Evolutionary conservation across 768 basidiomycete species (phyloP), one percentile per base, ranked within the genome.

Genomic region (Dendrothele bispora): DNA sequence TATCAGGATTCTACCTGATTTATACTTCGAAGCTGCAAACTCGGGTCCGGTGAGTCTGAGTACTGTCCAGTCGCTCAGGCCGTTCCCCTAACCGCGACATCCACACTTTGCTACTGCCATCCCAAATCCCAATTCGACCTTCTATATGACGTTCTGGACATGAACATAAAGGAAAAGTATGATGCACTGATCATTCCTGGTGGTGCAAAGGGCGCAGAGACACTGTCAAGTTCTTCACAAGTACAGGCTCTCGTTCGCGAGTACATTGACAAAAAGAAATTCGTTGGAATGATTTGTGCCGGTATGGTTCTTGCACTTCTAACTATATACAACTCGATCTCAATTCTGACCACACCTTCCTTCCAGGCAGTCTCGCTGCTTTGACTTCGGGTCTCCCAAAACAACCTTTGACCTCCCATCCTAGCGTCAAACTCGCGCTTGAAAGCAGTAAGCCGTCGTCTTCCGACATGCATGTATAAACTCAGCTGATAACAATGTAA

Each of bases 271-370:
- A 53, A 67, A 21, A 72, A 70, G 12, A 87, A 84, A 58, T 57
- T 77, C 22, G 84, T 92, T 21, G 90, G 82, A 1, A 90, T 91
- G 89, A 89, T 91, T 38, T 92, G 90, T 57, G 90, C 90, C 42
- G 89, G 89, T 84, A 44, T 27, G 74, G 61, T 5, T 3, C 7
- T 3, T 8, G 14, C 18, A 40, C 22, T n/a, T n/a, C n/a, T n/a
- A n/a, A n/a, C n/a, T n/a, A n/a, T n/a, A n/a, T n/a, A n/a, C n/a
- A 36, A 25, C 20, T 20, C 17, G 25, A 25, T 22, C 26, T 18
- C 41, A 4, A n/a, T 26, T 21, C 28, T 30, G 25, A 14, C 14
- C 27, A 39, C 32, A 45, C 8, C 32, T n/a, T n/a, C 17, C 25
- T 35, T 48, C 42, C 54, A 89, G 88, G 88, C n/a, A 82, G 82